Percentiles rank a stretch among this genome's conserved stretches.
Evolutionary conservation across 2,329 filamentous ascomycete genomes (phyloP).

Genomic region (Nigrograna mackinnonii): DNA sequence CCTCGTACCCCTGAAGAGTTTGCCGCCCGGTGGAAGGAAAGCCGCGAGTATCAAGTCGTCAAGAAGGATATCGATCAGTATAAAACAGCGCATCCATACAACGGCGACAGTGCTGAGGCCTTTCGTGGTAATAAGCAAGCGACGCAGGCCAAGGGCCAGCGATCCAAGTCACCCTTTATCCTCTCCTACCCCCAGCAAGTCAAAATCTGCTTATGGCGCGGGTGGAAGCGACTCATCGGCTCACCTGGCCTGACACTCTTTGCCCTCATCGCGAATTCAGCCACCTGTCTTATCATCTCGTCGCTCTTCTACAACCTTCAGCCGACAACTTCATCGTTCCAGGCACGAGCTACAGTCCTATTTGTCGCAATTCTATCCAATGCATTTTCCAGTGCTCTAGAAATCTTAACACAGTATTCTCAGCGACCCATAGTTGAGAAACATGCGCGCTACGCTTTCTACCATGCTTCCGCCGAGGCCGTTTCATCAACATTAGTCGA

Average conservation of each 20-base stretch:
- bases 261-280: conserved; percentile 46
- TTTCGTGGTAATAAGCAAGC: too few relatives aligned
- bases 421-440: conserved; percentile 88
- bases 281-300: conserved; percentile 61
- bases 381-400: conserved; percentile 44
- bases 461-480: conserved; percentile 82
- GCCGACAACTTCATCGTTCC: conserved; percentile 53
- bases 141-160: too few relatives aligned
- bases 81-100: conserved; percentile 48
- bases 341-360: conserved; percentile 55
- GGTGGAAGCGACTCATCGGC: background rate
- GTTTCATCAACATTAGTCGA: conserved; percentile 79
- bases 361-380: conserved; percentile 62
- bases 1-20: conserved; percentile 62
- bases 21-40: conserved; percentile 60
- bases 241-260: conserved; percentile 1
- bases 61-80: conserved; percentile 44
- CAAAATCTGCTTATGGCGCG: conserved; percentile 1
- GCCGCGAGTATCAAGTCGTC: conserved; percentile 41
- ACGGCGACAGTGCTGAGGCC: conserved; percentile 49
- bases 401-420: background rate
- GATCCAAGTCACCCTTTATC: conserved; percentile 1
- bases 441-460: conserved; percentile 77
- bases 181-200: conserved; percentile 1
- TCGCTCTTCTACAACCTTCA: conserved; percentile 58